Conservation (phyloP, 495 filamentous ascomycete species). For the Hamigera avellanea region DNA sequence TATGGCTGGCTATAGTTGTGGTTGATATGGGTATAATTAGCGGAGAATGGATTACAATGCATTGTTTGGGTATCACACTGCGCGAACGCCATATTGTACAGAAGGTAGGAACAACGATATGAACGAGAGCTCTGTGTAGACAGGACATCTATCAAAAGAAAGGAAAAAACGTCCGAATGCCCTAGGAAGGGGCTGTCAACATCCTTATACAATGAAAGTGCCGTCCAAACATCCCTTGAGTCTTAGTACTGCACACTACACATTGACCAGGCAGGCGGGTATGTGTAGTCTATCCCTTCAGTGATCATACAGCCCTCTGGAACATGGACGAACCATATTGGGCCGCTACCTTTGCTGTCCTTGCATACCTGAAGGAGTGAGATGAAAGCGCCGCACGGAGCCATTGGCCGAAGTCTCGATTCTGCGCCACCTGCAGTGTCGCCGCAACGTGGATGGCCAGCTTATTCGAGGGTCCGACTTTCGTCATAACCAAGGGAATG, state of each 20-base stretch:
- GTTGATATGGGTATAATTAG: neutral
- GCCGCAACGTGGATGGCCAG: slow-evolving; percentile 15
- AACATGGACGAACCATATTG: slow-evolving; percentile 12
- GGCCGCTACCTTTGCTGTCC: slow-evolving; percentile 12
- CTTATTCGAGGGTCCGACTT: slow-evolving; percentile 9
- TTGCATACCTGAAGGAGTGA: slow-evolving; percentile 21
- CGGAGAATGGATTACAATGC: neutral
- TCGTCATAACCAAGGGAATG: slow-evolving; percentile 14
- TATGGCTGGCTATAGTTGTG: neutral
- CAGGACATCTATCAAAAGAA: slow-evolving; percentile 1
- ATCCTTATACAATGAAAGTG: slow-evolving; percentile 10
- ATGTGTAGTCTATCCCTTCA: slow-evolving; percentile 13
- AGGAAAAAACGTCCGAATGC: neutral
- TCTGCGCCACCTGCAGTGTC: slow-evolving; percentile 10
- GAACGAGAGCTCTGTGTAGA: neutral
- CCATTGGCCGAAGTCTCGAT: slow-evolving; percentile 12
- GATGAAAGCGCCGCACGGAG: slow-evolving; percentile 1
- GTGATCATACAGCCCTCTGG: slow-evolving; percentile 12
- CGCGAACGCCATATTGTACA: neutral
- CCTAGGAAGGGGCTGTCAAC: slow-evolving; percentile 3
- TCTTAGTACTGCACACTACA: slow-evolving; percentile 6
- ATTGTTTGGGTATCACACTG: neutral
- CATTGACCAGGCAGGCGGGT: slow-evolving; percentile 5
- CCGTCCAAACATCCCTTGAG: slow-evolving; percentile 14
- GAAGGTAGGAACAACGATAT: neutral